phyloP scores from a whole-genome alignment of 768 basidiomycete species.

The Cubamyces lactineus region DNA sequence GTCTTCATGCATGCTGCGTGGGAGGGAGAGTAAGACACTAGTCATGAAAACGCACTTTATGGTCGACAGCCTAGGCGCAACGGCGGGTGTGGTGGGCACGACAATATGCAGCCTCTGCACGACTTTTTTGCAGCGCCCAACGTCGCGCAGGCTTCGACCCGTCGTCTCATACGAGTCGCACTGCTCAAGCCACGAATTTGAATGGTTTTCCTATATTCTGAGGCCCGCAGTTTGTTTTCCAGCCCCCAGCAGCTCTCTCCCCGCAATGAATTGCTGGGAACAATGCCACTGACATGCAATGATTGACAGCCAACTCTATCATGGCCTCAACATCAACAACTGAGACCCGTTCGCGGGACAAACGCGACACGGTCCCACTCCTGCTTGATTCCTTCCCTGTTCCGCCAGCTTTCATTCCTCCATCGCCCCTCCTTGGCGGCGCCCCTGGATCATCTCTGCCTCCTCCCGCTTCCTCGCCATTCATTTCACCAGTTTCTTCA shows the following conservation, averaged over 20 bases:
- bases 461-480: constrained; percentile 13
- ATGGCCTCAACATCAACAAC: constrained; percentile 24
- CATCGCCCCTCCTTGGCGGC: constrained; percentile 20
- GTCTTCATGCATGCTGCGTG: not conserved
- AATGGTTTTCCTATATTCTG: too few species aligned
- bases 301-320: constrained; percentile 9
- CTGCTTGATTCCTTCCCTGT: constrained; percentile 38
- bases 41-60: too few species aligned
- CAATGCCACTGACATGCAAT: not conserved
- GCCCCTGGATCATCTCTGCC: constrained; percentile 10
- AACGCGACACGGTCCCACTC: constrained; percentile 32
- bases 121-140: too few species aligned
- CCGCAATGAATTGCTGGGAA: not conserved
- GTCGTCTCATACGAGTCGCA: too few species aligned
- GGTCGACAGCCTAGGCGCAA: too few species aligned
- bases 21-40: not conserved
- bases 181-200: too few species aligned
- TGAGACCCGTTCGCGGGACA: constrained; percentile 24
- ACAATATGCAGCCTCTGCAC: too few species aligned
- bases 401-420: constrained; percentile 39
- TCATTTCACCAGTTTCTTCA: constrained; percentile 21
- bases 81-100: too few species aligned
- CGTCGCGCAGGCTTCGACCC: too few species aligned
- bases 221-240: not conserved
- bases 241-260: not conserved